Conservation (phyloP, 306 rosid species). For the Gillenia trifoliata region DNA sequence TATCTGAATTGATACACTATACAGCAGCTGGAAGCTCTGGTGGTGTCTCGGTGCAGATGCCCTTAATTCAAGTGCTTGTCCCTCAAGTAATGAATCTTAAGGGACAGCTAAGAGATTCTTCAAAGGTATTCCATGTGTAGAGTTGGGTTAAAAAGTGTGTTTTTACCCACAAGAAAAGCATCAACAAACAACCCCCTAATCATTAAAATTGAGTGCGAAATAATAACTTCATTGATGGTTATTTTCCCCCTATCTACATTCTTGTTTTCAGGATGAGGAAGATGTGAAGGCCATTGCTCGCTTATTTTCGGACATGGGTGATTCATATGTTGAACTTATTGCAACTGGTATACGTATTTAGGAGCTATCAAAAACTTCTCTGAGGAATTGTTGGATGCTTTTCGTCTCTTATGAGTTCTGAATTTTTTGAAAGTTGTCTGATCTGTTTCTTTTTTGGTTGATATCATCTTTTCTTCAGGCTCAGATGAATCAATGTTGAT, state of each 20-base stretch:
- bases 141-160: not conserved
- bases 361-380: not conserved
- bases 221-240: not conserved
- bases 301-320: conserved; percentile 98
- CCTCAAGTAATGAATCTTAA: conserved; percentile 93
- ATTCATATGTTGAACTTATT: conserved; percentile 88
- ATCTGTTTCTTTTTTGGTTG: conserved; percentile 24
- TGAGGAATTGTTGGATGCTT: conserved; percentile 23
- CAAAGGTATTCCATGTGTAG: conserved; percentile 58
- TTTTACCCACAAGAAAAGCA: not conserved
- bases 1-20: conserved; percentile 95
- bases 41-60: conserved; percentile 73
- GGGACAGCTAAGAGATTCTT: conserved; percentile 85
- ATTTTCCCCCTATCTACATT: conserved; percentile 5
- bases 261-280: conserved; percentile 81
- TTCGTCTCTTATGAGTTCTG: conserved; percentile 15
- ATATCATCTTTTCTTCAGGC: conserved; percentile 45
- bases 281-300: conserved; percentile 99
- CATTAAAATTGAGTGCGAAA: not conserved
- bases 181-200: not conserved
- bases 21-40: conserved; percentile 64
- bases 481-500: conserved; percentile 87
- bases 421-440: conserved; percentile 1
- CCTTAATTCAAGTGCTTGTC: conserved; percentile 91
- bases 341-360: conserved; percentile 59